Percentiles rank a stretch among this genome's conserved stretches.
Conservation (phyloP, 768 basidiomycete species). For the Xanthoconium purpureum region DNA sequence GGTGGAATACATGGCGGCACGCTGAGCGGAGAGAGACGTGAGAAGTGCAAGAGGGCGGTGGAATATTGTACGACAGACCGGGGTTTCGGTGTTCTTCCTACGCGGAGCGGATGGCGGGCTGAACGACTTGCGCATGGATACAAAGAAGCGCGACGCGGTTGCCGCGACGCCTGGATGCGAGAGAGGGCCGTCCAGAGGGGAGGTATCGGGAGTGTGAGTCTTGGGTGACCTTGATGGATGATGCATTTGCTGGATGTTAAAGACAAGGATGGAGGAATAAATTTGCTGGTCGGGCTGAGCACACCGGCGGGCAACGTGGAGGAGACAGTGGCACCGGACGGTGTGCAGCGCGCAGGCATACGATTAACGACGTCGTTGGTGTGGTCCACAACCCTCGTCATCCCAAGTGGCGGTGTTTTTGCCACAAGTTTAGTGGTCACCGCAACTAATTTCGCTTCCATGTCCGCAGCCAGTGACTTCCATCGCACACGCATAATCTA, state of each 20-base stretch:
- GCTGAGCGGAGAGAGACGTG: constrained; percentile 17
- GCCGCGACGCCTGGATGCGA: constrained; percentile 11
- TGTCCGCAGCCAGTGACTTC: too few relatives aligned
- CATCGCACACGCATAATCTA: too few relatives aligned
- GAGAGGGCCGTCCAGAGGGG: not conserved
- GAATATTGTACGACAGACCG: constrained; percentile 16
- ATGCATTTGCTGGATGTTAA: constrained; percentile 12
- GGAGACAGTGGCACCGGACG: not conserved
- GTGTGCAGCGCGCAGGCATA: constrained; percentile 3
- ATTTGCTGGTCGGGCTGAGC: too few relatives aligned
- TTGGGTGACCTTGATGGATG: constrained; percentile 17
- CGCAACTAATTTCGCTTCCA: not conserved
- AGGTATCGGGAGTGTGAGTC: constrained; percentile 8
- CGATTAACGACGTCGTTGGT: not conserved
- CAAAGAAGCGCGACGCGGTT: constrained; percentile 29
- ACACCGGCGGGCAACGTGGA: constrained; percentile 5
- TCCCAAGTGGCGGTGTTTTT: constrained; percentile 8
- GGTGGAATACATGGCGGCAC: constrained; percentile 40
- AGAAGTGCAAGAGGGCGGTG: constrained; percentile 2
- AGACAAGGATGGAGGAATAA: not conserved
- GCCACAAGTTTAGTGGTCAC: not conserved
- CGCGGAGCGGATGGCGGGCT: constrained; percentile 20
- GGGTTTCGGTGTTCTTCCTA: constrained; percentile 13
- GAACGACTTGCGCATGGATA: constrained; percentile 32
- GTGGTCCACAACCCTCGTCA: constrained; percentile 1